phyloP scores from a whole-genome alignment of 768 basidiomycete genomes.

The Erythrobasidium yunnanense region DNA sequence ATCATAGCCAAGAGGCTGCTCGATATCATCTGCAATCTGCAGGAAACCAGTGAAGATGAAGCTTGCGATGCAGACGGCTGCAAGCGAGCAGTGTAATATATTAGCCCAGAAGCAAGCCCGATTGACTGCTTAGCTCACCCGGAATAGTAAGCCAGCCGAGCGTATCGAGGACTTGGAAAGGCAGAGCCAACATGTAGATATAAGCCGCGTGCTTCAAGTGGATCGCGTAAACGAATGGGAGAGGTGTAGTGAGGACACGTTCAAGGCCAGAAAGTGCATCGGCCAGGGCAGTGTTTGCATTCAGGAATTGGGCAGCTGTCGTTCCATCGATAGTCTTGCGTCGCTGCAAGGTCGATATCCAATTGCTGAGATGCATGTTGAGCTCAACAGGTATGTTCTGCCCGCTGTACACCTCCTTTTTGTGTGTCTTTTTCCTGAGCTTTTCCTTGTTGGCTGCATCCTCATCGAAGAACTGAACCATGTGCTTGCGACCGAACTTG shows the following conservation, averaged over 20 bases:
- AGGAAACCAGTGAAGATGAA: conserved; percentile 18
- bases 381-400: conserved; percentile 20
- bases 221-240: conserved; percentile 23
- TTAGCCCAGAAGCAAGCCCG: not conserved
- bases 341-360: not conserved
- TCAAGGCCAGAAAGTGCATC: conserved; percentile 22
- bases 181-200: conserved; percentile 21
- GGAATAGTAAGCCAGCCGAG: conserved; percentile 19
- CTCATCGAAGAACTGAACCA: not conserved
- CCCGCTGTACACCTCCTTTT: conserved; percentile 20
- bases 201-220: conserved; percentile 26
- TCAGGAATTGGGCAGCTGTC: not conserved
- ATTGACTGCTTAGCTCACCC: not conserved
- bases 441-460: not conserved
- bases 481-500: conserved; percentile 14
- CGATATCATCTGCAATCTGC: conserved; percentile 10
- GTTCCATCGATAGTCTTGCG: conserved; percentile 21
- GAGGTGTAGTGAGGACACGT: conserved; percentile 21
- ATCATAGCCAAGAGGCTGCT: conserved; percentile 24
- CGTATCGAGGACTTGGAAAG: conserved; percentile 21
- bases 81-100: not conserved
- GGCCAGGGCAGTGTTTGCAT: conserved; percentile 10
- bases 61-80: conserved; percentile 7
- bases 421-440: conserved; percentile 14
- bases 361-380: not conserved